Evolutionary conservation across 2,329 filamentous ascomycete species (phyloP).

Genomic region (Coniochaeta pulveracea): DNA sequence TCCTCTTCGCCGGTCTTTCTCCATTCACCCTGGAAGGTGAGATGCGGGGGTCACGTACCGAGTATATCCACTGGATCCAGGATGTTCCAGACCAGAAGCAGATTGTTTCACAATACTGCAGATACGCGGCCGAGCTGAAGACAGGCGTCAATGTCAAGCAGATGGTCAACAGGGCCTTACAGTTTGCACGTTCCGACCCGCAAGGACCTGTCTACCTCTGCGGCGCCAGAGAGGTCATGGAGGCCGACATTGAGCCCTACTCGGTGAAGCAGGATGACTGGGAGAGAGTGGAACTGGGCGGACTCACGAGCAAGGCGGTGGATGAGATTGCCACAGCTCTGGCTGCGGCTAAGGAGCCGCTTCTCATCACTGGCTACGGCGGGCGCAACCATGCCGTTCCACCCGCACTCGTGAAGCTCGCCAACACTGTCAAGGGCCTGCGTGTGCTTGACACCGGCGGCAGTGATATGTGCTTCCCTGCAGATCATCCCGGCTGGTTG

Average conservation of each 20-base stretch:
- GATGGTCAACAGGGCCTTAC: slow-evolving; percentile 74
- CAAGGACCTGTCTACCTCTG: slow-evolving; percentile 71
- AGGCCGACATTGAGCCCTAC: slow-evolving; percentile 71
- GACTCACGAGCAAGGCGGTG: slow-evolving; percentile 38
- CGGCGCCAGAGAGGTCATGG: slow-evolving; percentile 73
- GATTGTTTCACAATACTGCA: slow-evolving; percentile 72
- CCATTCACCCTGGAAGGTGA: slow-evolving; percentile 31
- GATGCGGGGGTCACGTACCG: slow-evolving; percentile 25
- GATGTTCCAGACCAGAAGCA: slow-evolving; percentile 28
- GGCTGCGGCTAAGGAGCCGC: slow-evolving; percentile 50
- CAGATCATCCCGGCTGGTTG: slow-evolving; percentile 54
- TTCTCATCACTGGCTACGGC: slow-evolving; percentile 60
- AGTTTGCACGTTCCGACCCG: slow-evolving; percentile 69
- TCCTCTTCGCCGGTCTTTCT: slow-evolving; percentile 29
- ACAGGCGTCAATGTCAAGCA: slow-evolving; percentile 80
- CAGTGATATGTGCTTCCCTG: slow-evolving; percentile 73
- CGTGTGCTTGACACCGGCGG: slow-evolving; percentile 67
- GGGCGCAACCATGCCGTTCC: slow-evolving; percentile 58
- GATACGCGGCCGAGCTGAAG: slow-evolving; percentile 74
- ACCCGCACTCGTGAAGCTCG: slow-evolving; percentile 51
- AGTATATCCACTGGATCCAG: slow-evolving; percentile 32
- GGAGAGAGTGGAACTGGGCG: slow-evolving; percentile 59
- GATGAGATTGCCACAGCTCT: slow-evolving; percentile 51
- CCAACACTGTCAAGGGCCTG: slow-evolving; percentile 55
- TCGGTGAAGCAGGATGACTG: slow-evolving; percentile 57